phyloP scores from a whole-genome alignment of 768 basidiomycete species.

The Trametes gibbosa region DNA sequence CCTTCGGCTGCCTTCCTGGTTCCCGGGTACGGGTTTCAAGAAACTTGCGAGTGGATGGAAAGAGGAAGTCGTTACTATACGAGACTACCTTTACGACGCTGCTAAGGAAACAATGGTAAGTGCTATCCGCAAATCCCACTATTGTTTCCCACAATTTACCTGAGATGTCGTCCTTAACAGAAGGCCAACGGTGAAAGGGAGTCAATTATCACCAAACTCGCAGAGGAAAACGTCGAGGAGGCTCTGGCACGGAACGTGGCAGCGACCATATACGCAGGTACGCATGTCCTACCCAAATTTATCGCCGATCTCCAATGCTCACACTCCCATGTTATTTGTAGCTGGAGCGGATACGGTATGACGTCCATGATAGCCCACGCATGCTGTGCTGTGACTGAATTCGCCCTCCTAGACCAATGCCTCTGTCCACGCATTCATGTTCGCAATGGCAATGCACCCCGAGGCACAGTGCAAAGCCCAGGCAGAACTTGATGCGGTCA shows the following conservation, averaged over 20 bases:
- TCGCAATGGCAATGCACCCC: constrained; percentile 29
- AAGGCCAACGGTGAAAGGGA: neutral
- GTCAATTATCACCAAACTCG: constrained; percentile 1
- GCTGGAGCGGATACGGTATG: constrained; percentile 11
- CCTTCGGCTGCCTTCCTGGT: constrained; percentile 58
- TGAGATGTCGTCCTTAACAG: neutral
- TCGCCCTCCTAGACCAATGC: constrained; percentile 15
- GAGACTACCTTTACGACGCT: constrained; percentile 59
- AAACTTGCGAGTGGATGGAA: constrained; percentile 61
- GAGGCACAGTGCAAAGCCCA: constrained; percentile 26
- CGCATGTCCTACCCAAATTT: neutral
- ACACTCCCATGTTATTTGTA: neutral
- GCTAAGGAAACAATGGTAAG: constrained; percentile 55
- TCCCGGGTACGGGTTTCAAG: constrained; percentile 68
- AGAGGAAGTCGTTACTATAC: constrained; percentile 59
- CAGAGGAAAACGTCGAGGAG: neutral
- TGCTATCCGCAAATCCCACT: neutral
- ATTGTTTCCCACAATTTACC: neutral
- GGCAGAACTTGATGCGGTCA: constrained; percentile 25
- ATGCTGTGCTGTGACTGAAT: neutral
- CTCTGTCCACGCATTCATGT: constrained; percentile 21
- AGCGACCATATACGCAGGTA: constrained; percentile 14
- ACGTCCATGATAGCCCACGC: neutral
- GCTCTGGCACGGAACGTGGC: constrained; percentile 2
- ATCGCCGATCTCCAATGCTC: neutral